A percentile compares a stretch with the other conserved stretches of the same genome.
phyloP scores from a whole-genome alignment of 148 eudicot species.

The Heliosperma pusillum region DNA sequence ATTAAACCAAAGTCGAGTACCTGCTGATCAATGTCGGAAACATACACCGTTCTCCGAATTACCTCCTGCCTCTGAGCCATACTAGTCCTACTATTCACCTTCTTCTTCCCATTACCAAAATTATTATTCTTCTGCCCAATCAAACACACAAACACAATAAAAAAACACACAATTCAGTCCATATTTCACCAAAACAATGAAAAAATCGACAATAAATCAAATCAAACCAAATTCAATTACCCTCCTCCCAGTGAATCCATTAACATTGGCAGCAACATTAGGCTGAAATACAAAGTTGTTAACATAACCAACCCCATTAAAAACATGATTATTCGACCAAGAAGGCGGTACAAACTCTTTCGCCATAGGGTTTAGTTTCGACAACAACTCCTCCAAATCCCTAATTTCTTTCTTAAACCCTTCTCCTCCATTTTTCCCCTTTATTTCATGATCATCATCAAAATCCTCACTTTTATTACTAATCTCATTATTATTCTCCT shows the following conservation, averaged over 20 bases:
- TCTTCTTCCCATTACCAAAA: slow-evolving; percentile 57
- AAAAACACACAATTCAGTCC: not conserved
- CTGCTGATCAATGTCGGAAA: slow-evolving; percentile 96
- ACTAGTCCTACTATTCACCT: slow-evolving; percentile 69
- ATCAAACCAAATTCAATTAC: slow-evolving; percentile 23
- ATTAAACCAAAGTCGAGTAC: slow-evolving; percentile 27
- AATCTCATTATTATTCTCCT: not conserved
- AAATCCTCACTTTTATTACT: not conserved
- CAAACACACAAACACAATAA: not conserved
- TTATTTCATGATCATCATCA: slow-evolving; percentile 10
- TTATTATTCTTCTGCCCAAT: slow-evolving; percentile 43
- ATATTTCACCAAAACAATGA: not conserved
- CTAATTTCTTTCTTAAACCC: slow-evolving; percentile 63
- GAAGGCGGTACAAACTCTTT: slow-evolving; percentile 73
- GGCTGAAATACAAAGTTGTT: slow-evolving; percentile 39
- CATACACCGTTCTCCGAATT: slow-evolving; percentile 86
- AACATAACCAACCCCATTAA: slow-evolving; percentile 33
- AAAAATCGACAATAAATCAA: not conserved
- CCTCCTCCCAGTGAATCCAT: slow-evolving; percentile 45
- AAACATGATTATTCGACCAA: slow-evolving; percentile 19
- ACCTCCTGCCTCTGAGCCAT: slow-evolving; percentile 86
- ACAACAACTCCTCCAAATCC: slow-evolving; percentile 66
- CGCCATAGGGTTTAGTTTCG: slow-evolving; percentile 82
- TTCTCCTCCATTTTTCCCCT: slow-evolving; percentile 27
- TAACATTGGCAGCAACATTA: slow-evolving; percentile 35